Base-by-base conservation (phyloP, 805 yeast genomes). In the Starmerella tilneyi region DNA sequence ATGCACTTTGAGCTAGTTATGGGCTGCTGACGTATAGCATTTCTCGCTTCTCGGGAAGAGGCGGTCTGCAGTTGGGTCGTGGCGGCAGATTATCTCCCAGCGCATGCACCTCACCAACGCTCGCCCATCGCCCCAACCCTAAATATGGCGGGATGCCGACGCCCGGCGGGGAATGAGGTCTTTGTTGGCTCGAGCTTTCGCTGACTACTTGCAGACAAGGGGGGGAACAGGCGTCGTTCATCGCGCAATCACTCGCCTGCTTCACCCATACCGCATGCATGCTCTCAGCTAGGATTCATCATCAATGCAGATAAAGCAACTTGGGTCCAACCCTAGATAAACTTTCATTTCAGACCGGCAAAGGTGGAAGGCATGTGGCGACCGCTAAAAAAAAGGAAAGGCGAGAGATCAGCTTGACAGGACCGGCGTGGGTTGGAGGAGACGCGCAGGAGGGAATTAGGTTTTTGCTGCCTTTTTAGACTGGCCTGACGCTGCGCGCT, bases 51-150 rank as follows among this genome's bases (percentile, higher is more conserved):
- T n/a, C n/a, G n/a, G n/a, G n/a, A n/a, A n/a, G n/a, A n/a, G n/a
- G n/a, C n/a, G n/a, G 24, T 16, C 36, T 24, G 36, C 36, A 32
- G 21, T 12, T 16, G 21, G 24, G 8, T 32, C 12, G 19, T 24
- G 36, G 19, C 24, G 21, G 36, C 36, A 32, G 36, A 32, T 32
- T 32, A 32, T 32, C 36, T 32, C 36, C 36, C 36, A 32, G 36
- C 36, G 36, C 12, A 20, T 27, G 24, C 41, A 26, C 4, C 41
- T 26, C 29, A 22, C 39, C 11, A 15, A 16, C 24, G 19, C 41
- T 28, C n/a, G 17, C 22, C 32, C 41, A 26, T 30, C 16, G 16
- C 16, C 34, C 29, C 15, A 17, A 37, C 41, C 41, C 41, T 16
- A 24, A 28, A 20, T 29, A 28, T 8, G 15, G 24, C 24, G 36